Conservation (phyloP, 179 eudicot species). For the Heliamphora pulchella region DNA sequence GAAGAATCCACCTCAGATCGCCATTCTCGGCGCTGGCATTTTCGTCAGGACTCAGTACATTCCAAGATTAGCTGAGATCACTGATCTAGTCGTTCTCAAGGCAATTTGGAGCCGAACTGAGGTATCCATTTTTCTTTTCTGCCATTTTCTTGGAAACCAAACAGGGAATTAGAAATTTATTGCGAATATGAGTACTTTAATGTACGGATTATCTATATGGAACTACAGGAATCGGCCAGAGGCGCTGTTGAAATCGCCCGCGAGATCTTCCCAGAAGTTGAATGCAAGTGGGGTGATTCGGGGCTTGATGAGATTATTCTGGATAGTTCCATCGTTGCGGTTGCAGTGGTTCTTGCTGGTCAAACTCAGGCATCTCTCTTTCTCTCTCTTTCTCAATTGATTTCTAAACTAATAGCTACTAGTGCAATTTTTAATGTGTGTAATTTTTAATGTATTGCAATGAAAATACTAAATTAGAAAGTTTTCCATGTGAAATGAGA, state of each 20-base stretch:
- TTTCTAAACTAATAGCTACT: neutral
- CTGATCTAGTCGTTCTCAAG: constrained; percentile 55
- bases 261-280: constrained; percentile 58
- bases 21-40: constrained; percentile 88
- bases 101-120: constrained; percentile 86
- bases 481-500: too few species aligned
- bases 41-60: constrained; percentile 73
- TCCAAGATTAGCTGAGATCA: constrained; percentile 80
- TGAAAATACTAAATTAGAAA: too few species aligned
- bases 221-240: constrained; percentile 67
- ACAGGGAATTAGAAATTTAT: neutral
- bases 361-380: constrained; percentile 57
- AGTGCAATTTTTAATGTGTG: too few species aligned
- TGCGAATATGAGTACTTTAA: too few species aligned
- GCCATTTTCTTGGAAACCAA: constrained; percentile 3
- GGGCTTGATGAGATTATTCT: constrained; percentile 69
- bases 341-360: constrained; percentile 89
- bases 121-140: constrained; percentile 28
- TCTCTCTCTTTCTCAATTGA: constrained; percentile 2
- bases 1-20: constrained; percentile 42
- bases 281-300: constrained; percentile 71
- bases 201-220: too few species aligned
- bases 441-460: too few species aligned
- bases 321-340: constrained; percentile 60
- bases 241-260: constrained; percentile 67